phyloP scores from a whole-genome alignment of 176 grass and related monocot genomes.

The Microstegium vimineum region DNA sequence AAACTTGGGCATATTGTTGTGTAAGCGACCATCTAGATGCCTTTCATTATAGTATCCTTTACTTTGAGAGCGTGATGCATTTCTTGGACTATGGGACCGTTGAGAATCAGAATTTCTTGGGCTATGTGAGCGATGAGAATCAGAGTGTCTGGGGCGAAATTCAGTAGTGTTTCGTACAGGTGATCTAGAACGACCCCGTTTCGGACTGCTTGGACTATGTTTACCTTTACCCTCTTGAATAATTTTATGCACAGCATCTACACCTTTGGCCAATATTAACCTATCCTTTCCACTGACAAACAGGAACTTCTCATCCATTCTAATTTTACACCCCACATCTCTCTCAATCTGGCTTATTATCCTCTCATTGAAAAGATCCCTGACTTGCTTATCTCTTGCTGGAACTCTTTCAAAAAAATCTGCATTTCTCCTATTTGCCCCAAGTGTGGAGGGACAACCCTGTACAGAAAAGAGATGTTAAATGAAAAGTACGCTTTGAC shows the following conservation, averaged over 20 bases:
- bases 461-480: conserved; percentile 31
- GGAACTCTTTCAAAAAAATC: conserved; percentile 89
- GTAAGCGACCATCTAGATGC: conserved; percentile 48
- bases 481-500: background rate
- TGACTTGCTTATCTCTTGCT: conserved; percentile 77
- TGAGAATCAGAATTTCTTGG: conserved; percentile 28
- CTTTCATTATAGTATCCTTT: conserved; percentile 57
- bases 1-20: conserved; percentile 47
- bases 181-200: conserved; percentile 49
- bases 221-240: conserved; percentile 82
- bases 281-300: conserved; percentile 92
- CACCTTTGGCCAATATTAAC: conserved; percentile 79
- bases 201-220: conserved; percentile 51
- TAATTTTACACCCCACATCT: conserved; percentile 87
- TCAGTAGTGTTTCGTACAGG: conserved; percentile 46
- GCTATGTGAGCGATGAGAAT: conserved; percentile 63
- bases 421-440: conserved; percentile 68
- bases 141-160: conserved; percentile 50
- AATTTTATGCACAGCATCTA: conserved; percentile 78
- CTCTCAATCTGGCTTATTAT: conserved; percentile 83
- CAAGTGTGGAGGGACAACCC: conserved; percentile 96
- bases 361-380: conserved; percentile 71
- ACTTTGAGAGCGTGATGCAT: conserved; percentile 42
- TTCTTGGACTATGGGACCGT: conserved; percentile 11
- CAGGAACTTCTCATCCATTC: conserved; percentile 95